These are phyloP conservation scores for Exserohilum turcica DNA, from an alignment of 2,329 filamentous ascomycete species.

Conservation along the genomic window DNA sequence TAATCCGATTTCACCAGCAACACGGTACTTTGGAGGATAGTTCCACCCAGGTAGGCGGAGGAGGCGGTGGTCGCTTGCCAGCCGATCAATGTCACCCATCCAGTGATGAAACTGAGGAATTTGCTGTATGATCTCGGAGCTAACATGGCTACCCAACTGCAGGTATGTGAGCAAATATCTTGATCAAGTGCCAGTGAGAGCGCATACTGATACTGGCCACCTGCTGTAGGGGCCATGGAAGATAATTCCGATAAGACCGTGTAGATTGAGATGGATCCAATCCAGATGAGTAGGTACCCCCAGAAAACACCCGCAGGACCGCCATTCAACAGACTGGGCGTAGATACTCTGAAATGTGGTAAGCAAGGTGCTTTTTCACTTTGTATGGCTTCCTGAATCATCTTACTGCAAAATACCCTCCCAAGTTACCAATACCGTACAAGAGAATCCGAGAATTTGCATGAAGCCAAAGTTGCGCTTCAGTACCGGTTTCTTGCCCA, in stretches of 20 bases:
- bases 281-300: slow-evolving; percentile 17
- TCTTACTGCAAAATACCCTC: slow-evolving; percentile 6
- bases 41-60: slow-evolving; percentile 6
- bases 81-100: slow-evolving; percentile 20
- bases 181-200: neutral
- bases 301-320: slow-evolving; percentile 19
- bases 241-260: slow-evolving; percentile 23
- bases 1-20: slow-evolving; percentile 9
- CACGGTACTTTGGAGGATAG: slow-evolving; percentile 12
- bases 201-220: slow-evolving; percentile 19
- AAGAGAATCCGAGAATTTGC: slow-evolving; percentile 12
- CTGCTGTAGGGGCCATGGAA: slow-evolving; percentile 22
- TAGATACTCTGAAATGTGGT: neutral
- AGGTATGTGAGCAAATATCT: neutral
- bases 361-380: neutral
- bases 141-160: slow-evolving; percentile 35
- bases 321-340: slow-evolving; percentile 13
- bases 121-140: slow-evolving; percentile 47
- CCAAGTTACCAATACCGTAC: slow-evolving; percentile 11
- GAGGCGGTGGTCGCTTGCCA: slow-evolving; percentile 20
- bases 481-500: slow-evolving; percentile 18
- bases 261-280: slow-evolving; percentile 16
- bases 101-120: slow-evolving; percentile 18
- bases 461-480: slow-evolving; percentile 18
- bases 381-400: neutral